Base-by-base conservation (phyloP, 1,284 basidiomycete species). In the Boletus subluridellus region DNA sequence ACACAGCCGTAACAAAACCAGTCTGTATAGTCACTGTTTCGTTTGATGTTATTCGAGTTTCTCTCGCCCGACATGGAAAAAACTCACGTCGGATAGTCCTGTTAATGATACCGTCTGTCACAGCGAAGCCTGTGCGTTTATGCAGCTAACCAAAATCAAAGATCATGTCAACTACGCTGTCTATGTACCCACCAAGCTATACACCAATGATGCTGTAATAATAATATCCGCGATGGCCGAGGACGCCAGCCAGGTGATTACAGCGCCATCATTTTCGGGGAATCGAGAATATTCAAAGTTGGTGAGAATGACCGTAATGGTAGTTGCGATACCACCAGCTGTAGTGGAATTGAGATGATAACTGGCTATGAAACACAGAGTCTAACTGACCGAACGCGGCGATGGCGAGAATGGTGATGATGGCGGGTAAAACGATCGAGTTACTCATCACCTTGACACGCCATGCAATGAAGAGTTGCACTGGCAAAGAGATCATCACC, bases 321-420 rank as follows among this genome's bases (percentile, higher is more conserved):
- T 74, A 1, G 79, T 80, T 73, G 77, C 78, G 12, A 79, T 64
- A 5, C 80, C 81, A 35, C 81, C 81, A 28, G 60, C 81, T 81
- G 54, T 30, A 5, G 10, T 7, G 47, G 8, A 41, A 9, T 4
- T 26, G 11, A 58, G 14, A 24, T 3, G 14, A 24, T 2, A 10
- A n/a, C n/a, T n/a, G n/a, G n/a, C n/a, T n/a, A n/a, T n/a, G n/a
- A n/a, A n/a, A n/a, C n/a, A n/a, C n/a, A n/a, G n/a, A n/a, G n/a
- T n/a, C n/a, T n/a, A n/a, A n/a, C n/a, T n/a, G n/a, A n/a, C n/a
- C n/a, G n/a, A n/a, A n/a, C n/a, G n/a, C n/a, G n/a, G n/a, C n/a
- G n/a, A 79, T 6, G 2, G 78, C 68, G 8, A 83, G 67, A 6
- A 75, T 50, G 24, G 62, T 49, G 24, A 82, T 74, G 48, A 80